Base-by-base conservation (phyloP, 2,329 filamentous ascomycete species). In the Raffaelea albimanens region DNA sequence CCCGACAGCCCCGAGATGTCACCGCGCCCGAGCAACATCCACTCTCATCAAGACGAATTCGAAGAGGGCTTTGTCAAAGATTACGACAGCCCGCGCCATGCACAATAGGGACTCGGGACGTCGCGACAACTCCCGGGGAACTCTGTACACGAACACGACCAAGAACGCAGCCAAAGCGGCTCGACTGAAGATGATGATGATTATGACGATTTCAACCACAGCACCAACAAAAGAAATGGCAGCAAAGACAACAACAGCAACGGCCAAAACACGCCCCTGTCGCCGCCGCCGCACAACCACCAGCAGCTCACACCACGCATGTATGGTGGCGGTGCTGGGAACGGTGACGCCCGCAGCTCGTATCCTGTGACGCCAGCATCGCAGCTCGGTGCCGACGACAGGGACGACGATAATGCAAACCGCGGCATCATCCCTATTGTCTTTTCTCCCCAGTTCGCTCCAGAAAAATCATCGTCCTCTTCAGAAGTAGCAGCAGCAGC, bases 51-150 rank as follows among this genome's bases (percentile, higher is more conserved):
- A n/a, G n/a, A n/a, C n/a, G n/a, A n/a, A n/a, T n/a, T n/a, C n/a
- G n/a, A n/a, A n/a, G n/a, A n/a, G n/a, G n/a, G n/a, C n/a, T n/a
- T n/a, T n/a, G n/a, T n/a, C n/a, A n/a, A n/a, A n/a, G n/a, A n/a
- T n/a, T n/a, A n/a, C n/a, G n/a, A n/a, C n/a, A n/a, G n/a, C n/a
- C 20, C 8, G 34, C 25, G 25, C 18, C 20, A 18, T 11, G 23
- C n/a, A 20, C 20, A 45, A 53, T 56, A 56, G 54, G 54, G 44
- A 38, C 33, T 42, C 54, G 52, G 45, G 54, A 52, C 50, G 31
- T 54, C 52, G 48, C 54, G 51, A 47, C 42, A 48, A 45, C 18
- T 11, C 8, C 40, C n/a, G 21, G 22, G 21, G 23, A 29, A 18
- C 16, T 7, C 22, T 25, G 25, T 29, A 13, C 25, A 29, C 25